Evolutionary conservation across 2,329 filamentous ascomycete genomes (phyloP), one percentile per base, ranked within the genome.

Genomic region (Verticillium klebahnii): DNA sequence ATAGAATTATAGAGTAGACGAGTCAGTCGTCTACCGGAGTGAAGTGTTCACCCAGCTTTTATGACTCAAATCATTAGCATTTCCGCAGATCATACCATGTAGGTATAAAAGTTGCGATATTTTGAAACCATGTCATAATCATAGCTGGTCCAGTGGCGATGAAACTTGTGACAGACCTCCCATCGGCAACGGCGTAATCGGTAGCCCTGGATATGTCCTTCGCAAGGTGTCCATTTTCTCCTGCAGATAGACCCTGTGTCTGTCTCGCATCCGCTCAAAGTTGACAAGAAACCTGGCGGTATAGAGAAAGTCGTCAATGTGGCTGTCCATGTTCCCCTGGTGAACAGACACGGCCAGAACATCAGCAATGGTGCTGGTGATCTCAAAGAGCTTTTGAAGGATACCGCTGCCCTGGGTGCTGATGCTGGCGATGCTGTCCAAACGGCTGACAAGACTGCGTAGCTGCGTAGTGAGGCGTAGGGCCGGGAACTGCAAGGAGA

Each of bases 301-400:
- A 58, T 82, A 83, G 8, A 82, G 68, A 63, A 85, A 83, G 64
- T 86, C 83, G 60, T 84, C 78, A 56, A 85, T 79, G 17, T 81
- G 74, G 3, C 78, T 73, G 5, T 75, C 73, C 2, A 78, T 79
- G 34, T 82, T 81, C 45, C 80, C 75, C 4, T 78, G 70, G 0
- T 78, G 76, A 0, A 75, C 76, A 7, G 77, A 80, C 15, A 85
- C 72, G 55, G 82, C 80, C 25, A 86, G 76, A 2, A 87, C 84
- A 65, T 86, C 84, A 9, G 83, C 82, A 56, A 86, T 82, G 2
- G 83, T 85, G 68, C 83, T 84, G 0, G 83, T 82, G 63, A 87
- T 84, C 67, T 87, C 84, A 61, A 87, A 85, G 5, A 87, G 74
- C 68, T 87, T 87, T 63, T 84, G 80, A 59, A 85, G 73, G 60